Evolutionary conservation across 345 rosid species (phyloP).

Genomic region (Limnanthes douglasii): DNA sequence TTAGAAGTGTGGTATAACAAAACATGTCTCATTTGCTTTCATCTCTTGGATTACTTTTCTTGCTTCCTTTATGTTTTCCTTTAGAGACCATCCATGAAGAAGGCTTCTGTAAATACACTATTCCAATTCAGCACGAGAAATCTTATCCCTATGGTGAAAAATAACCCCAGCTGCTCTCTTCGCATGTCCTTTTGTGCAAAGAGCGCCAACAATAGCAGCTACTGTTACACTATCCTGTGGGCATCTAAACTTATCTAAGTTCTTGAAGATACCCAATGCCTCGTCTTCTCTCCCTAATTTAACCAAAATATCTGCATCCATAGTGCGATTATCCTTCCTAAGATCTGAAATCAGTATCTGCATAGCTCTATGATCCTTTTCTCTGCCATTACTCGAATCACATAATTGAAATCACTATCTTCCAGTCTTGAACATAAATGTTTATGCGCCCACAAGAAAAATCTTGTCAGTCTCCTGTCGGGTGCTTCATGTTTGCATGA

Average conservation of each 20-base stretch:
- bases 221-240: constrained; percentile 38
- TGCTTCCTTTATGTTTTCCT: constrained; percentile 53
- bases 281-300: constrained; percentile 64
- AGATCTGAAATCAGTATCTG: constrained; percentile 56
- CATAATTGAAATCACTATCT: constrained; percentile 52
- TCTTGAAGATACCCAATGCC: constrained; percentile 79
- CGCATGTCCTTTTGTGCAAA: constrained; percentile 67
- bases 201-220: constrained; percentile 45
- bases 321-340: constrained; percentile 30
- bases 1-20: constrained; percentile 58
- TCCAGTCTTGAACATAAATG: constrained; percentile 16
- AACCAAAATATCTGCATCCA: constrained; percentile 69
- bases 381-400: constrained; percentile 45
- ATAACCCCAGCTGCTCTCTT: constrained; percentile 72
- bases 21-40: constrained; percentile 53
- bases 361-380: constrained; percentile 53
- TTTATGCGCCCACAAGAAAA: constrained; percentile 67
- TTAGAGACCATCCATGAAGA: constrained; percentile 54
- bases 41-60: constrained; percentile 59
- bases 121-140: constrained; percentile 26
- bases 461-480: constrained; percentile 51
- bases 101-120: constrained; percentile 48
- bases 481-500: constrained; percentile 43
- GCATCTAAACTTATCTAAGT: constrained; percentile 65
- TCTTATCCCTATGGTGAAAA: constrained; percentile 43